phyloP scores from a whole-genome alignment of 1,284 basidiomycete species.

The Anthracocystis panici-leucophaei region DNA sequence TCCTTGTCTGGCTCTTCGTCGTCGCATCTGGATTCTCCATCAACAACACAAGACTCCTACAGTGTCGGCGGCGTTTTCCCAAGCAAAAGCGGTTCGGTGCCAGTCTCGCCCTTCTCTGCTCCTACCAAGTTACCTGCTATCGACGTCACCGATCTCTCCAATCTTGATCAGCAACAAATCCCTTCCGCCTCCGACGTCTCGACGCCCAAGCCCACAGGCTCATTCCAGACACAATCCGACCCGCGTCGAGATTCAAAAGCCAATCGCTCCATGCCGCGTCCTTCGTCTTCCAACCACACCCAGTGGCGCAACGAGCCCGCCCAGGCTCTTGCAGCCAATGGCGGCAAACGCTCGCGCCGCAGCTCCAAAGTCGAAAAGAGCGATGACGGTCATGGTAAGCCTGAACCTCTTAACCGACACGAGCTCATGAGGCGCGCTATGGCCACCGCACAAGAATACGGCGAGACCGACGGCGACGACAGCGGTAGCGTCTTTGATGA shows the following conservation, averaged over 20 bases:
- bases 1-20: conserved; percentile 9
- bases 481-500: conserved; percentile 41
- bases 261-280: conserved; percentile 29
- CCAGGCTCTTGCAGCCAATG: neutral
- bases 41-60: conserved; percentile 7
- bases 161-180: conserved; percentile 10
- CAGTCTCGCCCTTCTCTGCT: conserved; percentile 37
- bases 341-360: conserved; percentile 35
- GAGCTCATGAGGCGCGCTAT: conserved; percentile 66
- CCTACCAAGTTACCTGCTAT: conserved; percentile 35
- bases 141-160: conserved; percentile 48
- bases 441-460: conserved; percentile 50
- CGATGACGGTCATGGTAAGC: conserved; percentile 46
- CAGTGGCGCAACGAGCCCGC: conserved; percentile 32
- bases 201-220: conserved; percentile 7
- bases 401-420: conserved; percentile 55
- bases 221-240: neutral
- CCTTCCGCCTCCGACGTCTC: conserved; percentile 22
- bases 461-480: conserved; percentile 24
- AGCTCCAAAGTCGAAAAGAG: conserved; percentile 43
- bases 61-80: conserved; percentile 5
- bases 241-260: conserved; percentile 7
- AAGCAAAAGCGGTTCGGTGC: conserved; percentile 19
- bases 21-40: conserved; percentile 5
- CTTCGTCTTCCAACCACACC: conserved; percentile 22